These are phyloP conservation scores for Globisporangium paroecandrum DNA, from an alignment of 352 stramenopile species.

Conservation along the genomic window DNA sequence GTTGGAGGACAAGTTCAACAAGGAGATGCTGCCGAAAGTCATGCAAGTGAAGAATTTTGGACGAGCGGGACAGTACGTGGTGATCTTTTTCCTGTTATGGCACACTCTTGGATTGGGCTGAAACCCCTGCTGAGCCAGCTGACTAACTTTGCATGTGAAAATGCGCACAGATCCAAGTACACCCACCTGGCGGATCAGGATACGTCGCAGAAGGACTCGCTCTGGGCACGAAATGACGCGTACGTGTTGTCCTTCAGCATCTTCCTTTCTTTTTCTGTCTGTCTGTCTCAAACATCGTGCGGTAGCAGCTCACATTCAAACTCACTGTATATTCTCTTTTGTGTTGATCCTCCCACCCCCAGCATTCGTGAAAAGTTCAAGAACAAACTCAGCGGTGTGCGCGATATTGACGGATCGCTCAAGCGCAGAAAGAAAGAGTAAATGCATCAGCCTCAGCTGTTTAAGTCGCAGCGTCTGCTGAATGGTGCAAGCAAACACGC, in stretches of 20 bases:
- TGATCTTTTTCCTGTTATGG: not conserved
- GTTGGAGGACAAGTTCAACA: conserved; percentile 93
- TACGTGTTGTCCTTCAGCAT: conserved; percentile 18
- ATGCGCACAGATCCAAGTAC: conserved; percentile 90
- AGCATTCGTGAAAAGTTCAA: conserved; percentile 82
- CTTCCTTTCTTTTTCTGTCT: not conserved
- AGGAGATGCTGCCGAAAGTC: conserved; percentile 90
- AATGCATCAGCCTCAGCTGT: not conserved
- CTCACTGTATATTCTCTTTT: not conserved
- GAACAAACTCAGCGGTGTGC: conserved; percentile 68
- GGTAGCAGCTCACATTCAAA: not conserved
- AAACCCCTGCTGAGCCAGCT: not conserved
- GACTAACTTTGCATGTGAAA: not conserved
- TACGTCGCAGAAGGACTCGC: conserved; percentile 83
- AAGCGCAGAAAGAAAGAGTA: conserved; percentile 71
- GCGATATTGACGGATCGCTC: conserved; percentile 51
- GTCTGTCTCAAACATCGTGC: not conserved
- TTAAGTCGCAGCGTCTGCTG: too few species aligned
- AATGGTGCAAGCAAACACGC: not conserved
- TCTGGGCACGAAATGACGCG: conserved; percentile 72
- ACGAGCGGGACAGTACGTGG: conserved; percentile 83
- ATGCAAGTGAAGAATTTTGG: conserved; percentile 99
- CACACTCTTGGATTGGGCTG: not conserved
- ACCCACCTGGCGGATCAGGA: conserved; percentile 98
- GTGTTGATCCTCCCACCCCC: not conserved